A percentile compares a stretch with the other conserved stretches of the same genome.
Evolutionary conservation across 495 filamentous ascomycete genomes (phyloP).

Genomic region (Trichoderma gamsii): DNA sequence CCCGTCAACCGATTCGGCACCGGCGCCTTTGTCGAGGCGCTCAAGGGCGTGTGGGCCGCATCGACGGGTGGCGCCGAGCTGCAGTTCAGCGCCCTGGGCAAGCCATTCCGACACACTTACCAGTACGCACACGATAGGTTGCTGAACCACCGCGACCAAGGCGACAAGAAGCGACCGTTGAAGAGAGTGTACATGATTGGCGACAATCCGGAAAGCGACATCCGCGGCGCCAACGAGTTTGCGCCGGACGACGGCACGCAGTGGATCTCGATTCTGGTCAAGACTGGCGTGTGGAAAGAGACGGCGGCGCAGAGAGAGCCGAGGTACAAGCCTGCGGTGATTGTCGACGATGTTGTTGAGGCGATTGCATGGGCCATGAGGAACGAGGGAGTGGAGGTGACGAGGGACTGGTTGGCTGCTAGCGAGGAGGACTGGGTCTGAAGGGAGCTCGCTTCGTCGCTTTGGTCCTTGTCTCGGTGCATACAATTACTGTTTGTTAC

Average conservation of each 20-base stretch:
- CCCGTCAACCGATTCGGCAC: conserved; percentile 87
- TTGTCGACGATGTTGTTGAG: conserved; percentile 56
- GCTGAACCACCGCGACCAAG: conserved; percentile 35
- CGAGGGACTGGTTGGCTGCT: conserved; percentile 8
- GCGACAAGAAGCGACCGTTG: conserved; percentile 34
- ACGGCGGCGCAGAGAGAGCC: conserved; percentile 70
- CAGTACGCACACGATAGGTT: conserved; percentile 70
- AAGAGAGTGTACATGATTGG: conserved; percentile 90
- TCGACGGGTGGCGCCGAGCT: conserved; percentile 61
- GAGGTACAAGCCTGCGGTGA: conserved; percentile 50
- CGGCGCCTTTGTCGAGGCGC: conserved; percentile 78
- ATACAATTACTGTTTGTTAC: background rate
- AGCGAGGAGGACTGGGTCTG: conserved; percentile 10
- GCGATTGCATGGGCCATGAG: conserved; percentile 39
- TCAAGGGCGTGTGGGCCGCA: conserved; percentile 71
- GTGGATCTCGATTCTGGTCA: conserved; percentile 78
- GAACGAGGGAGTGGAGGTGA: conserved; percentile 36
- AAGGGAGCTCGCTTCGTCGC: background rate
- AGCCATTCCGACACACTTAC: conserved; percentile 73
- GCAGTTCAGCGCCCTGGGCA: conserved; percentile 67
- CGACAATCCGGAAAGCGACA: conserved; percentile 91
- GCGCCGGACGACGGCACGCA: conserved; percentile 55
- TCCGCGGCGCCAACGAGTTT: conserved; percentile 80
- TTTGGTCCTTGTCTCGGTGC: background rate
- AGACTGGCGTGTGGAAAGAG: conserved; percentile 68